phyloP scores from a whole-genome alignment of 73 alveolate genomes.

The Tetrahymena borealis region DNA sequence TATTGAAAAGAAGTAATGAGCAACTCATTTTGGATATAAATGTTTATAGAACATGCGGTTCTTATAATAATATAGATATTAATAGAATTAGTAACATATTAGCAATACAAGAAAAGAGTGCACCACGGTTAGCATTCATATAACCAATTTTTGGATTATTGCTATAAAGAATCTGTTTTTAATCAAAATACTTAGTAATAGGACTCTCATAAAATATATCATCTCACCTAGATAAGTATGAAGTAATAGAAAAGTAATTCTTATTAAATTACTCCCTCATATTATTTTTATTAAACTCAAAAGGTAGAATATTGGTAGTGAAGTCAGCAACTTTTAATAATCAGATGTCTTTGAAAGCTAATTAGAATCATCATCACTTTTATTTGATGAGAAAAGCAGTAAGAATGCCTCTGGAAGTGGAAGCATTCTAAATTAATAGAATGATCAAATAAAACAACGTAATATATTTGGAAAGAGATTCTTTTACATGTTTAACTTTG shows the following conservation, averaged over 20 bases:
- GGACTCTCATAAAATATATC: too few relatives aligned
- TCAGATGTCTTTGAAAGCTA: neutral
- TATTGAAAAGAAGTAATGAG: too few relatives aligned
- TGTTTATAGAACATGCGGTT: too few relatives aligned
- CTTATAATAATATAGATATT: neutral
- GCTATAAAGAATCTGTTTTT: neutral
- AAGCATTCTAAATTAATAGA: neutral
- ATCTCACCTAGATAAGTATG: too few relatives aligned
- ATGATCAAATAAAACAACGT: neutral
- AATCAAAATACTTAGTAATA: neutral
- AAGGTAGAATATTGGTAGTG: too few relatives aligned
- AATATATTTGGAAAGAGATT: neutral
- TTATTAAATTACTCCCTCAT: too few relatives aligned
- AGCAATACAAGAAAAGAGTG: neutral
- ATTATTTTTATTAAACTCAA: too few relatives aligned
- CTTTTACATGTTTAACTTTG: neutral
- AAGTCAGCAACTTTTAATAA: too few relatives aligned
- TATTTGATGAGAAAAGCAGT: neutral
- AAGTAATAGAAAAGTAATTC: too few relatives aligned
- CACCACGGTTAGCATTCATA: neutral
- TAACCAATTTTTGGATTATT: neutral
- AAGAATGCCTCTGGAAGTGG: neutral
- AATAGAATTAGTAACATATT: neutral
- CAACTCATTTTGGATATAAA: too few relatives aligned
- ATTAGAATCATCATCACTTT: neutral